Conservation (phyloP, 2,329 filamentous ascomycete species). For the Thelonectria discophora region DNA sequence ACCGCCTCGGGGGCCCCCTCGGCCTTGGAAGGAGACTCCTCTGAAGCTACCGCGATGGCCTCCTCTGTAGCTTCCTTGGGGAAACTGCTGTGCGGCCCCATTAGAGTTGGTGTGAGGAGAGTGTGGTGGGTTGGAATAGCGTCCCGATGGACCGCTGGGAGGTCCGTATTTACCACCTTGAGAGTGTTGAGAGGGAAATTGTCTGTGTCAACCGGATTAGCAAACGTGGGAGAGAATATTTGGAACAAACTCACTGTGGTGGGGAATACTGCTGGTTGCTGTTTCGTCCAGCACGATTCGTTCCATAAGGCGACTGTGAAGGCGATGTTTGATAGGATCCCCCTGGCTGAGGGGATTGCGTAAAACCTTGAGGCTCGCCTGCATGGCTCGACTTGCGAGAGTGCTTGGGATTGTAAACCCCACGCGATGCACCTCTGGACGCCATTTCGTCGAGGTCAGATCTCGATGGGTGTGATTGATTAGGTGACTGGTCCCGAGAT, state of each 20-base stretch:
- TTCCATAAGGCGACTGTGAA: slow-evolving; percentile 53
- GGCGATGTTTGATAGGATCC: slow-evolving; percentile 58
- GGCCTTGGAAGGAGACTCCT: slow-evolving; percentile 64
- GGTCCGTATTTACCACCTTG: slow-evolving; percentile 60
- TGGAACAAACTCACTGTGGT: slow-evolving; percentile 51
- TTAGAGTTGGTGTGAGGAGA: slow-evolving; percentile 66
- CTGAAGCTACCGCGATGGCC: slow-evolving; percentile 66
- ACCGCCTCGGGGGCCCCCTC: slow-evolving; percentile 67
- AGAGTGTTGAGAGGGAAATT: slow-evolving; percentile 69
- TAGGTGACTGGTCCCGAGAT: slow-evolving; percentile 42
- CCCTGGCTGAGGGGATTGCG: slow-evolving; percentile 54
- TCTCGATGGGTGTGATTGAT: slow-evolving; percentile 53
- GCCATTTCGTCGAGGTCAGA: slow-evolving; percentile 62
- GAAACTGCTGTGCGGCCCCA: slow-evolving; percentile 65
- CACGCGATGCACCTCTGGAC: slow-evolving; percentile 54
- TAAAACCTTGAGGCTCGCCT: slow-evolving; percentile 49
- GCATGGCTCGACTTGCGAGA: slow-evolving; percentile 49
- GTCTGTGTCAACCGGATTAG: slow-evolving; percentile 51
- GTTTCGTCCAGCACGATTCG: slow-evolving; percentile 51
- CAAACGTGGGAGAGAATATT: background rate
- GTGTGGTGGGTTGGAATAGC: slow-evolving; percentile 58
- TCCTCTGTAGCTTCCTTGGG: slow-evolving; percentile 56
- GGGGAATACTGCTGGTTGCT: slow-evolving; percentile 50
- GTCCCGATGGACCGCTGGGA: slow-evolving; percentile 61
- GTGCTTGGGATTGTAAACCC: slow-evolving; percentile 53